A percentile compares a stretch with the other conserved stretches of the same genome.
Evolutionary conservation across 352 stramenopile genomes (phyloP).

Genomic region (Blastocystis hominis): DNA sequence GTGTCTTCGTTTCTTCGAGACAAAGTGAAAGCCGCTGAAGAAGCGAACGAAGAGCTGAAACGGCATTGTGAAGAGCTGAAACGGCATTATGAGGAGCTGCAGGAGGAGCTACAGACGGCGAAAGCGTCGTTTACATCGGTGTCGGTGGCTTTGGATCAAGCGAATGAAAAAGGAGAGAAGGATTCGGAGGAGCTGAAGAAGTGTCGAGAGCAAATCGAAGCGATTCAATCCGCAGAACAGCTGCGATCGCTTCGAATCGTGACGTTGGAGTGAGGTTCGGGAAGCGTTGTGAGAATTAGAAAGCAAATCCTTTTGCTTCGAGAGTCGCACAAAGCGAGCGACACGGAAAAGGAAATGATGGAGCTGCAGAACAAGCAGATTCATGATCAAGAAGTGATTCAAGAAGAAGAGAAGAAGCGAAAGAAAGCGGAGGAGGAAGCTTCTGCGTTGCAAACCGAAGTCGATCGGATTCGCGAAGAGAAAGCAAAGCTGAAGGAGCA

Average conservation of each 20-base stretch:
- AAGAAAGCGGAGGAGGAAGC: not conserved
- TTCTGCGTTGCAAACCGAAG: not conserved
- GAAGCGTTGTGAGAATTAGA: not conserved
- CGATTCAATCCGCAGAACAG: not conserved
- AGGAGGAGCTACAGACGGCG: slow-evolving; percentile 8
- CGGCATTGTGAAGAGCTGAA: not conserved
- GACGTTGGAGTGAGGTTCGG: not conserved
- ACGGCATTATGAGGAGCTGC: not conserved
- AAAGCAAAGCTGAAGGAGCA: not conserved
- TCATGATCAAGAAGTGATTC: not conserved
- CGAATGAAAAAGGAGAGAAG: not conserved
- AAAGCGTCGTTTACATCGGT: not conserved
- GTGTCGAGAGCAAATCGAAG: not conserved
- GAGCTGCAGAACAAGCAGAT: not conserved
- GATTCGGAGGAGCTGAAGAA: slow-evolving; percentile 21
- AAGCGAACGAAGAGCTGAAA: not conserved
- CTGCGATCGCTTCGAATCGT: not conserved
- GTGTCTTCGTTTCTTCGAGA: not conserved
- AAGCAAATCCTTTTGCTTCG: not conserved
- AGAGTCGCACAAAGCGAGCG: not conserved
- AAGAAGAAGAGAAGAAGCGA: not conserved
- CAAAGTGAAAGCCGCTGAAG: not conserved
- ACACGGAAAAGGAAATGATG: not conserved
- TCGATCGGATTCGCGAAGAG: not conserved
- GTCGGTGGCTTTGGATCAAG: not conserved